Conservation (phyloP, 2,329 filamentous ascomycete species). For the Orbilia javanica region DNA sequence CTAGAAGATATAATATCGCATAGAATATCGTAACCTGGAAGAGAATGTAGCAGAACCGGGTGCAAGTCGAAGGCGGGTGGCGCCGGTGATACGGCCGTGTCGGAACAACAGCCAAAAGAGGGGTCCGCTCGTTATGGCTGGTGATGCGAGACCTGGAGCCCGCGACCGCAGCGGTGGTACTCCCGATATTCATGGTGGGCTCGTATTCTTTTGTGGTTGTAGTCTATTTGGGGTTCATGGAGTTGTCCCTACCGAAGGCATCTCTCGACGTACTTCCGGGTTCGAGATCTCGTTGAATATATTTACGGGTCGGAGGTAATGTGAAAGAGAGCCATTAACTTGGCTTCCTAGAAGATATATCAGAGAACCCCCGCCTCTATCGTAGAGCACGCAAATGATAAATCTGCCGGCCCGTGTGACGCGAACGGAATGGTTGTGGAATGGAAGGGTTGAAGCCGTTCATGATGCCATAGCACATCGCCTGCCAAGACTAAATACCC, state of each 20-base stretch:
- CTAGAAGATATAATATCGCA: slow-evolving; percentile 45
- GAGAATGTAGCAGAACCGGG: slow-evolving; percentile 45
- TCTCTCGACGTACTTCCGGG: slow-evolving; percentile 1
- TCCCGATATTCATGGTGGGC: slow-evolving; percentile 29
- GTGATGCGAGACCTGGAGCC: slow-evolving; percentile 27
- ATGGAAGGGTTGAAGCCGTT: slow-evolving; percentile 1
- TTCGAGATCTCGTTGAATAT: neutral
- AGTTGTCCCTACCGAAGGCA: neutral
- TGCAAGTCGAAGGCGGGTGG: slow-evolving; percentile 39
- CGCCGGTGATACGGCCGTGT: slow-evolving; percentile 20
- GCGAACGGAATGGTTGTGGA: slow-evolving; percentile 7
- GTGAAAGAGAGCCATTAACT: neutral
- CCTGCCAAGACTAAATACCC: slow-evolving; percentile 1
- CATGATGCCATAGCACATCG: neutral
- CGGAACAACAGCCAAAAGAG: slow-evolving; percentile 36
- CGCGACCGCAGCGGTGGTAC: slow-evolving; percentile 31
- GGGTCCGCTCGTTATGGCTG: slow-evolving; percentile 28
- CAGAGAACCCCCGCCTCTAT: neutral
- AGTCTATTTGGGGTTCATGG: slow-evolving; percentile 6
- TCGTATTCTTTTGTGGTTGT: neutral
- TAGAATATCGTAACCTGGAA: slow-evolving; percentile 54
- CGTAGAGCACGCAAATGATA: slow-evolving; percentile 12
- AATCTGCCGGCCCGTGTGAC: neutral
- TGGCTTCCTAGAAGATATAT: neutral
- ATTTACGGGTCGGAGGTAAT: neutral